Percentiles rank a stretch among this genome's conserved stretches.
Conservation (phyloP, 2,329 filamentous ascomycete genomes). For the Acarospora socialis region DNA sequence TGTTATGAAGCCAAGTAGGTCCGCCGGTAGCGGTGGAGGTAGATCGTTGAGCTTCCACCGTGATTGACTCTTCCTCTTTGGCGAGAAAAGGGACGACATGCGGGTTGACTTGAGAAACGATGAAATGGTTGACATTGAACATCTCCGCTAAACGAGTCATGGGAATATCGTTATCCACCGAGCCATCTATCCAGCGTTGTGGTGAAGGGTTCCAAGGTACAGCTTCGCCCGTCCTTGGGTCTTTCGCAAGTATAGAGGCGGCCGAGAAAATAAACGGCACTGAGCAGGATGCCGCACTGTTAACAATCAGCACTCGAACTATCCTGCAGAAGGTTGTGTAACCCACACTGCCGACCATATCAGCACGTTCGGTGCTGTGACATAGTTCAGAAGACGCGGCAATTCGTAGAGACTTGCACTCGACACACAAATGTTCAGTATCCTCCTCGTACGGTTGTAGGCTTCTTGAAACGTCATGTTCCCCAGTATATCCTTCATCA, state of each 20-base stretch:
- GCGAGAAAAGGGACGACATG: slow-evolving; percentile 78
- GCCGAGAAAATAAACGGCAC: slow-evolving; percentile 77
- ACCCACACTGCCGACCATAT: slow-evolving; percentile 82
- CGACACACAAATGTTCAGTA: slow-evolving; percentile 89
- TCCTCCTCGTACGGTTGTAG: slow-evolving; percentile 82
- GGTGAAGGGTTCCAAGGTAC: slow-evolving; percentile 75
- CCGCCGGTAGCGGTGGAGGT: slow-evolving; percentile 16
- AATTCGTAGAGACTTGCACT: slow-evolving; percentile 77
- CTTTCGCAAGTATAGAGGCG: slow-evolving; percentile 67
- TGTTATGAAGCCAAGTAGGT: slow-evolving; percentile 45
- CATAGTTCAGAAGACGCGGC: slow-evolving; percentile 76
- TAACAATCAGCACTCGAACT: slow-evolving; percentile 11
- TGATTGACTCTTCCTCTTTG: slow-evolving; percentile 49
- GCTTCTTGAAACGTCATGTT: slow-evolving; percentile 92
- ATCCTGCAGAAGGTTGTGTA: background rate
- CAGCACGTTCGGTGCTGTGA: slow-evolving; percentile 85
- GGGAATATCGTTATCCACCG: slow-evolving; percentile 84
- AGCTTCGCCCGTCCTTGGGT: slow-evolving; percentile 62
- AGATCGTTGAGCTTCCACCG: slow-evolving; percentile 21
- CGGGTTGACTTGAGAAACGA: slow-evolving; percentile 92
- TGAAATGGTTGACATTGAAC: slow-evolving; percentile 98
- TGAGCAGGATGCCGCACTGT: slow-evolving; percentile 74
- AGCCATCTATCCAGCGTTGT: slow-evolving; percentile 84
- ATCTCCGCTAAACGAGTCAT: slow-evolving; percentile 83
- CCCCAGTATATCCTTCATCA: slow-evolving; percentile 68